phyloP scores from a whole-genome alignment of 2,329 filamentous ascomycete genomes.

The Arthrocladium fulminans region DNA sequence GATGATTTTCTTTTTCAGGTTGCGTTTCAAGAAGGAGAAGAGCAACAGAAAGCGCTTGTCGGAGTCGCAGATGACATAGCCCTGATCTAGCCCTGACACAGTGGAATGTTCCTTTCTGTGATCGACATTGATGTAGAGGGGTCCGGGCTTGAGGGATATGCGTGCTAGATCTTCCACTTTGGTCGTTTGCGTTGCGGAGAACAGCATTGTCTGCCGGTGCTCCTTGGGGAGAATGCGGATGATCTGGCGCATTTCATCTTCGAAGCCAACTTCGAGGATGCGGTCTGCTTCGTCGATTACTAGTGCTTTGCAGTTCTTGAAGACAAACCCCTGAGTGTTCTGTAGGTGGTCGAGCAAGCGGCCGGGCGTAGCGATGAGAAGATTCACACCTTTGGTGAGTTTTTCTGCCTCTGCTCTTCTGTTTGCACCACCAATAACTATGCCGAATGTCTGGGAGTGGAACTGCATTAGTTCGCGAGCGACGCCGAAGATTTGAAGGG shows the following conservation, averaged over 20 bases:
- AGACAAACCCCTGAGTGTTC: conserved; percentile 80
- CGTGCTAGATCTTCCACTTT: conserved; percentile 95
- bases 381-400: conserved; percentile 84
- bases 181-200: conserved; percentile 95
- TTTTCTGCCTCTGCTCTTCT: conserved; percentile 86
- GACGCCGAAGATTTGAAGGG: conserved; percentile 92
- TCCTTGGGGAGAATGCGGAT: conserved; percentile 86
- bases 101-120: conserved; percentile 82
- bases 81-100: conserved; percentile 88
- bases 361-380: conserved; percentile 88
- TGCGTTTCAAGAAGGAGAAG: conserved; percentile 87
- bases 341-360: conserved; percentile 87
- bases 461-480: conserved; percentile 85
- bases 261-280: conserved; percentile 90
- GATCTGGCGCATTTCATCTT: conserved; percentile 96
- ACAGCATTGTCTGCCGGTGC: conserved; percentile 90
- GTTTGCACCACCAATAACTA: conserved; percentile 93
- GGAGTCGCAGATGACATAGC: conserved; percentile 86
- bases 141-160: conserved; percentile 83
- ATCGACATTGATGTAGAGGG: conserved; percentile 95
- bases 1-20: conserved; percentile 93
- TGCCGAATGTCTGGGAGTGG: conserved; percentile 91
- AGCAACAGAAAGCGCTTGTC: conserved; percentile 90
- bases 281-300: conserved; percentile 96
- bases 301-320: conserved; percentile 85